Evolutionary conservation across 176 grass and related monocot genomes (phyloP), one percentile per base, ranked within the genome.

Genomic region (Hyparrhenia diplandra): DNA sequence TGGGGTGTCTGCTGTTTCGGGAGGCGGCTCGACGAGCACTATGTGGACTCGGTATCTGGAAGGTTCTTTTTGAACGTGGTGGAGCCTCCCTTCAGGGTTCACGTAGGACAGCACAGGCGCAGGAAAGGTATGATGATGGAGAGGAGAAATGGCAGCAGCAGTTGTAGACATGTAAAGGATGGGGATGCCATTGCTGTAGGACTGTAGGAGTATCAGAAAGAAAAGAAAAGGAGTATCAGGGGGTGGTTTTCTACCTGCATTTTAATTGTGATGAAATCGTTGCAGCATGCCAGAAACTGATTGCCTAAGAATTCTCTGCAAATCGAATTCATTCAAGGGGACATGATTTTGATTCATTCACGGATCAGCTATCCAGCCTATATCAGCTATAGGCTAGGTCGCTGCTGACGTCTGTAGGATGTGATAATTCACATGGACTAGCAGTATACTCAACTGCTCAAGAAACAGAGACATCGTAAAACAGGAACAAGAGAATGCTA

Each of bases 11-110:
- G 11, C 31, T 0, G 11, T 40, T 51, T 28, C 16, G 17, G 43
- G 20, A 7, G 86, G 87, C 27, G 75, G 58, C 52, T 74, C 8
- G 12, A 85, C 68, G 11, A 74, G 67, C 67, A 89, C 76, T 5
- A 89, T 80, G 63, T 74, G 84, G 6, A 35, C 37, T 8, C 9
- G 23, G 47, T 32, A 18, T 9, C 12, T 8, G 3, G 64, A 51
- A 11, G 8, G 7, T 51, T 16, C 10, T 1, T 64, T 34, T 6
- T 55, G 20, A 2, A 55, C 27, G 1, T 4, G 70, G 0, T 41
- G 51, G 6, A 17, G 3, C 2, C 8, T 37, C 37, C 37, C n/a
- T 14, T 12, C 23, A 21, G 13, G 78, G 51, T 10, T 32, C 39
- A 82, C 27, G 14, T 77, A 71, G 41, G 64, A 77, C 18, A 41